Base-by-base conservation (phyloP, 352 stramenopile genomes). In the Phytopythium mirpurense region DNA sequence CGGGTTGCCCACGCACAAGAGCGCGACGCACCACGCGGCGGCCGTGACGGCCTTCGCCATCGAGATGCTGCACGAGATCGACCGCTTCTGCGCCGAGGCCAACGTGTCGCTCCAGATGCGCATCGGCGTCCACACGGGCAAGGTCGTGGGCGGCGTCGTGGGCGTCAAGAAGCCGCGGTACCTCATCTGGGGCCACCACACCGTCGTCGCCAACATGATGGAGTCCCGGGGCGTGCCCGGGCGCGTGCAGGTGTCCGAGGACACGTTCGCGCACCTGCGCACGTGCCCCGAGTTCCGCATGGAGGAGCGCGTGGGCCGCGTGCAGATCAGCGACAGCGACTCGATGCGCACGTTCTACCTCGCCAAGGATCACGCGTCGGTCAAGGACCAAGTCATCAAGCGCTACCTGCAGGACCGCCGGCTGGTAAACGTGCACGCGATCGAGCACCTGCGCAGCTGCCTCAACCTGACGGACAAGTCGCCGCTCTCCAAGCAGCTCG, bases 61-160 rank as follows among this genome's bases (percentile, higher is more conserved):
- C 40, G 77, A 90, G 47, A 95, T 93, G 79, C 69, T 93, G n/a
- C 80, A 79, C 21, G 85, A 93, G 43, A 90, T 95, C 44, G 74
- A 90, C 8, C 59, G 60, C 10, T 93, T 95, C 54, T 85, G 75
- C n/a, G 59, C 58, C 2, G 64, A 84, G 21, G 62, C 68, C 24
- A 76, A 88, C 16, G 79, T 90, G 9, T 59, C 68, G n/a, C 55
- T 95, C 26, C 78, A 92, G 48, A 93, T 95, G 85, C 81, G 83
- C 1, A 93, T 93, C 50, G 83, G 85, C 3, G 81, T 95, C 51
- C 85, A 95, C 60, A 93, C 78, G 1, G 83, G 85, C 29, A 86
- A 86, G 47, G 78, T 87, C 31, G 82, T 95, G 1, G 85, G 85
- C 0, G 83, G 82, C 7, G 80, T 95, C 16, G 83, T 95, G 15